Base-by-base conservation (phyloP, 495 filamentous ascomycete species). In the Trichocladium antarcticum region DNA sequence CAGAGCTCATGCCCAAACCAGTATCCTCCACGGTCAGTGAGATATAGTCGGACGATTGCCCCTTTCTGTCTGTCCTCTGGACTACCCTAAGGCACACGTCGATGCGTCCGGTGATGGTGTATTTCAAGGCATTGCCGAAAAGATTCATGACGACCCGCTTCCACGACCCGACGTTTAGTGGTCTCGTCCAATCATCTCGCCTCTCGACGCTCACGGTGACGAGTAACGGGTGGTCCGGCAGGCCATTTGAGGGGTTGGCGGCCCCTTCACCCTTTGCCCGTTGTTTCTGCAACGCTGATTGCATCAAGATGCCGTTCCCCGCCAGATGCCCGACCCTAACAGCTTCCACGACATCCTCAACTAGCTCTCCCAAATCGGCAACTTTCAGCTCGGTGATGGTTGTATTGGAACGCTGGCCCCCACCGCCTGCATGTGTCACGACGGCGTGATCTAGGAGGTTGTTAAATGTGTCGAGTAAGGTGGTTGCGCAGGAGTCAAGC, bases 111-210 rank as follows among this genome's bases (percentile, higher is more conserved):
- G 69, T 63, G 7, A 71, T 71, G 6, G 82, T 88, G 54, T 87
- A 89, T 55, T 93, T 93, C 55, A 90, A 74, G 0, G 87, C 79
- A 61, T 93, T 93, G 15, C 87, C 83, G 46, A 87, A 81, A 1
- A 90, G 53, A 55, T 93, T 89, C 82, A 88, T 85, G 28, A 92
- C 74, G 36, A 89, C 76, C 2, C 87, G 79, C 35, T 62, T 62
- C 55, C 55, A 70, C 0, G 72, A 73, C 2, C 73, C 74, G n/a
- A 65, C 52, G 38, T 70, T 63, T 17, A 65, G 32, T 3, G 60
- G 56, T 42, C 68, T 55, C 5, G 55, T 59, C 68, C 67, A 68
- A 19, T 59, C 52, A 8, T 27, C 24, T 8, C 40, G n/a, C 12
- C 43, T 55, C 20, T 53, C 54, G 15, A 71, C 59, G 19, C 69